These are phyloP conservation scores for Schwanniomyces yamadae DNA, from an alignment of 805 yeast species.

Conservation along the genomic window DNA sequence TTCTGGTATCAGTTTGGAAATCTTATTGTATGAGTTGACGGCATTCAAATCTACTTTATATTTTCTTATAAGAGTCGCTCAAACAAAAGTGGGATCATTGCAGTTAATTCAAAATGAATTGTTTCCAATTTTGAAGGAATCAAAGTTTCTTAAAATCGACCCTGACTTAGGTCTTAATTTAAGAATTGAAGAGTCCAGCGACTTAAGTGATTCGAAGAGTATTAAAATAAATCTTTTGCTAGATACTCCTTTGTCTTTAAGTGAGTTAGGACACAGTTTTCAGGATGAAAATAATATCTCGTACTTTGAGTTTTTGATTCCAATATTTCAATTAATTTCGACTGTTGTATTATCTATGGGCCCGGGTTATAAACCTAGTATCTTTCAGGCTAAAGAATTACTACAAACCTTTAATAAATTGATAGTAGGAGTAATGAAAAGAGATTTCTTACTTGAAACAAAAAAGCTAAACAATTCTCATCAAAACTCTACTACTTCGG, in stretches of 20 bases:
- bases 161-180: constrained; percentile 75
- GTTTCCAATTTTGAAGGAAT: constrained; percentile 57
- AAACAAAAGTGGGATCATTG: constrained; percentile 73
- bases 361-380: constrained; percentile 62
- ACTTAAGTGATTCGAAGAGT: constrained; percentile 19
- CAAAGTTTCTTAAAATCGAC: constrained; percentile 61
- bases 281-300: constrained; percentile 39
- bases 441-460: constrained; percentile 44
- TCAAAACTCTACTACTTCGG: constrained; percentile 10
- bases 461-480: constrained; percentile 11
- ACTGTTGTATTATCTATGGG: constrained; percentile 75
- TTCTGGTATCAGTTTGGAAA: constrained; percentile 44
- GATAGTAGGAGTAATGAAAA: constrained; percentile 60
- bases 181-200: constrained; percentile 20
- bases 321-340: constrained; percentile 68
- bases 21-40: constrained; percentile 69
- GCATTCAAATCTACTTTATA: constrained; percentile 71
- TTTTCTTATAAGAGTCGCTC: constrained; percentile 71
- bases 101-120: constrained; percentile 73
- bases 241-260: constrained; percentile 49
- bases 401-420: constrained; percentile 53
- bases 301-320: constrained; percentile 65
- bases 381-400: constrained; percentile 51
- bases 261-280: constrained; percentile 8
- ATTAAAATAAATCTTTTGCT: constrained; percentile 48